Conservation (phyloP, 2,329 filamentous ascomycete genomes). For the Colletotrichum gigasporum region DNA sequence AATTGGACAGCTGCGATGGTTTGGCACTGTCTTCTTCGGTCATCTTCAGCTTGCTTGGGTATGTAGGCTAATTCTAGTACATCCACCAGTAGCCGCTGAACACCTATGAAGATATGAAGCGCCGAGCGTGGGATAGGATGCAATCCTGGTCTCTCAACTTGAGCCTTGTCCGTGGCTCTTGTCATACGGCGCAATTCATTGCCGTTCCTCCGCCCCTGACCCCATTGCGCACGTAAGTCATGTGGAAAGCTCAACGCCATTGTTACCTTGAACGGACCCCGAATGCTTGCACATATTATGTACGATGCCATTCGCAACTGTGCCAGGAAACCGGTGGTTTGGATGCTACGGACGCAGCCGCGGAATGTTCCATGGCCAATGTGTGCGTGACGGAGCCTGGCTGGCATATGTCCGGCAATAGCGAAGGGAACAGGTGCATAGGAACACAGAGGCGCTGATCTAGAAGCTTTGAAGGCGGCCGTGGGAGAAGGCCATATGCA, state of each 20-base stretch:
- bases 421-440: background rate
- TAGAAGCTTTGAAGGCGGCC: background rate
- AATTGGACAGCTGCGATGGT: background rate
- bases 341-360: conserved; percentile 1
- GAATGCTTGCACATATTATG: no score
- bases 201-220: background rate
- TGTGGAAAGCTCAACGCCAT: conserved; percentile 9
- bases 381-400: background rate
- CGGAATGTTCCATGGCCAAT: conserved; percentile 11
- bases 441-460: background rate
- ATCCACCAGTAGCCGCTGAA: background rate
- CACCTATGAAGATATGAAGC: background rate
- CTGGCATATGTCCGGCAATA: background rate
- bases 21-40: background rate
- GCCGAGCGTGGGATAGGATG: background rate
- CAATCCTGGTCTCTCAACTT: background rate
- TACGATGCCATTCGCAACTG: conserved; percentile 9
- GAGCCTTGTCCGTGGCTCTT: background rate
- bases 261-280: background rate
- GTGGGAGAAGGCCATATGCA: background rate
- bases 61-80: background rate
- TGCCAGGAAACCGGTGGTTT: conserved; percentile 11
- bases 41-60: background rate
- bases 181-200: background rate
- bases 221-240: background rate